These are phyloP conservation scores for Solanum pinnatisectum DNA, from an alignment of 257 asterid genomes.

Conservation along the genomic window DNA sequence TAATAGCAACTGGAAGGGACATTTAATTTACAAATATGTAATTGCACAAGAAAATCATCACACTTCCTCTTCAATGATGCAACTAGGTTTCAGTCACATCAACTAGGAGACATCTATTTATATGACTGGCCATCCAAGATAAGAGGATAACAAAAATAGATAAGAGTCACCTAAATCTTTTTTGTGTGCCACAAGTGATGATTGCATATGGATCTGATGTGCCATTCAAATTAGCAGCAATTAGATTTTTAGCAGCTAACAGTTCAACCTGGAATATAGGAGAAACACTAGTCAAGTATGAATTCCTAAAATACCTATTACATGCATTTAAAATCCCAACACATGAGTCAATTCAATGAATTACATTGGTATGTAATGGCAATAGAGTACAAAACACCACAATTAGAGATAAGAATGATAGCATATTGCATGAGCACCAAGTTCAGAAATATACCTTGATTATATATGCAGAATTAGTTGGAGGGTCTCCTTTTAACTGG, in stretches of 20 bases:
- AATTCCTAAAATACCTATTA: not conserved
- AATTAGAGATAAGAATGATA: not conserved
- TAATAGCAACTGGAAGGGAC: not conserved
- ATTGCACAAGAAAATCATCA: not conserved
- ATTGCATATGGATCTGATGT: conserved; percentile 92
- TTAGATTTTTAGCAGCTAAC: conserved; percentile 88
- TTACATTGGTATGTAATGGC: not conserved
- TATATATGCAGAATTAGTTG: conserved; percentile 44
- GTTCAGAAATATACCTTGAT: conserved; percentile 51
- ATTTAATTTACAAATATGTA: not conserved
- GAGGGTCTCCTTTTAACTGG: conserved; percentile 43
- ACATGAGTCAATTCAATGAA: not conserved
- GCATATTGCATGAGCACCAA: not conserved
- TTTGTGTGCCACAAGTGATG: conserved; percentile 72
- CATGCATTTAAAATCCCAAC: not conserved
- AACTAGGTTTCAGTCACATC: not conserved
- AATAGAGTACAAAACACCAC: not conserved
- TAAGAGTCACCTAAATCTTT: conserved; percentile 61
- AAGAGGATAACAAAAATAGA: not conserved
- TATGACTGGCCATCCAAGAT: not conserved
- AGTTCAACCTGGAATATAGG: conserved; percentile 63
- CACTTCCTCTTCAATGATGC: not conserved
- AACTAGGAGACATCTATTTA: not conserved
- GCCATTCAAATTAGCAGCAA: conserved; percentile 77
- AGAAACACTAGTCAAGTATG: not conserved